Percentiles rank a stretch among this genome's conserved stretches.
Evolutionary conservation across 2,329 filamentous ascomycete species (phyloP).

Genomic region (Thermothelomyces thermophilus): DNA sequence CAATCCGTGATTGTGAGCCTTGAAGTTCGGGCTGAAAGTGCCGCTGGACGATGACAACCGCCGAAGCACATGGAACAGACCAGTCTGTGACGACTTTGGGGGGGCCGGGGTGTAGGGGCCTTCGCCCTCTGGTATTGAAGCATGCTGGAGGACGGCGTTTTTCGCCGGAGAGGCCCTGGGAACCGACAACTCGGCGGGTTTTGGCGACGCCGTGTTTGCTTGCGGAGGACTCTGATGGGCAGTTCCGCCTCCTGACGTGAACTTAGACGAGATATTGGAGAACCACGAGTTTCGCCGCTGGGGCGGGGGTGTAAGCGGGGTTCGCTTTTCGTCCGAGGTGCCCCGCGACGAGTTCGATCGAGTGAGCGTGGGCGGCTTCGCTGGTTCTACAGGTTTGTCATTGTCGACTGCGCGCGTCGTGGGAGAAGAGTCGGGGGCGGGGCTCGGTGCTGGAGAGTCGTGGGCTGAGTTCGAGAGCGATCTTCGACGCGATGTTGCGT

Average conservation of each 20-base stretch:
- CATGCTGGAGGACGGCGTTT: conserved; percentile 55
- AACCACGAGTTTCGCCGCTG: conserved; percentile 79
- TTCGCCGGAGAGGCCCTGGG: conserved; percentile 46
- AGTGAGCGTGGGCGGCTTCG: conserved; percentile 9
- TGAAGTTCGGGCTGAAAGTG: conserved; percentile 41
- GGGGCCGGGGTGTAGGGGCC: conserved; percentile 68
- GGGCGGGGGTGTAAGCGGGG: conserved; percentile 30
- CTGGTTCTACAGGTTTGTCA: conserved; percentile 9
- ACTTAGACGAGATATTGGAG: conserved; percentile 86
- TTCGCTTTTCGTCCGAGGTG: conserved; percentile 30
- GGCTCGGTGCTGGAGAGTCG: conserved; percentile 14
- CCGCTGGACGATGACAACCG: conserved; percentile 65
- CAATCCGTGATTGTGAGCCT: conserved; percentile 55
- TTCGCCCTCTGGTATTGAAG: conserved; percentile 49
- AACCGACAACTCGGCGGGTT: conserved; percentile 38
- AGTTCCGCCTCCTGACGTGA: conserved; percentile 55
- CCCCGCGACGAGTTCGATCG: conserved; percentile 30
- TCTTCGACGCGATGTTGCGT: conserved; percentile 24
- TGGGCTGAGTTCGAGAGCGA: conserved; percentile 24
- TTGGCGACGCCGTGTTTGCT: conserved; percentile 30
- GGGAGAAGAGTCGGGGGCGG: conserved; percentile 3
- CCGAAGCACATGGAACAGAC: conserved; percentile 76
- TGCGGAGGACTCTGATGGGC: conserved; percentile 29
- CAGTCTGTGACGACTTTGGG: conserved; percentile 60
- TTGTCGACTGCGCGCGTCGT: conserved; percentile 8